Base-by-base conservation (phyloP, 164 flowering plant species). In the Malania oleifera region DNA sequence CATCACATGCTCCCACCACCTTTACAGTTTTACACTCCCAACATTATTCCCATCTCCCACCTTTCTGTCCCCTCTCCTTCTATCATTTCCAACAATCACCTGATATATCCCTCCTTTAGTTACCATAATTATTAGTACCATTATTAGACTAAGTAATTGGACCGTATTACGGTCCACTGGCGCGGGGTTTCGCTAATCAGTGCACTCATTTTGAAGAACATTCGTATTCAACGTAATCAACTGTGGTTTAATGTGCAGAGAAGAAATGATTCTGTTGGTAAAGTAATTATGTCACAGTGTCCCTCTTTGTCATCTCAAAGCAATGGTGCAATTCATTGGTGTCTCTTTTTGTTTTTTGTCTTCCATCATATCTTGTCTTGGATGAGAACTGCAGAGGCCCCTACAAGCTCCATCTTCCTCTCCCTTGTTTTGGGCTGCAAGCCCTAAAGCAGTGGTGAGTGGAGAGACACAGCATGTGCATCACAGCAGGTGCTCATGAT, bases 1-100 rank as follows among this genome's bases (percentile, higher is more conserved):
- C 53, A 65, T 66, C 78, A 73, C 83, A 72, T 76, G 83, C 74
- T 62, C 69, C 71, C 71, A 64, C 71, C 70, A 54, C 63, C 73
- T 71, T 70, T 68, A 55, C 70, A 68, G n/a, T n/a, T n/a, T n/a
- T n/a, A n/a, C n/a, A n/a, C n/a, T 66, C 56, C 48, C 56, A 66
- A 10, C 50, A 60, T 66, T 59, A 69, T 67, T 67, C 73, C 45
- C 44, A 61, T 31, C 52, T 51, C 63, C 57, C 40, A 62, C 61
- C 63, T 70, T 54, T 67, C 53, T 67, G 61, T 53, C 67, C 63
- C 67, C 67, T 59, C 51, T 63, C 52, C 41, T 54, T 64, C 41
- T 12, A 64, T 67, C 70, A 64, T 39, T 9, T 23, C 63, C 60
- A 48, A 47, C 35, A 47, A 20, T 4, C 45, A 51, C 52, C 54